phyloP scores from a whole-genome alignment of 2,329 filamentous ascomycete species.

The Aspergillus pseudotamarii region DNA sequence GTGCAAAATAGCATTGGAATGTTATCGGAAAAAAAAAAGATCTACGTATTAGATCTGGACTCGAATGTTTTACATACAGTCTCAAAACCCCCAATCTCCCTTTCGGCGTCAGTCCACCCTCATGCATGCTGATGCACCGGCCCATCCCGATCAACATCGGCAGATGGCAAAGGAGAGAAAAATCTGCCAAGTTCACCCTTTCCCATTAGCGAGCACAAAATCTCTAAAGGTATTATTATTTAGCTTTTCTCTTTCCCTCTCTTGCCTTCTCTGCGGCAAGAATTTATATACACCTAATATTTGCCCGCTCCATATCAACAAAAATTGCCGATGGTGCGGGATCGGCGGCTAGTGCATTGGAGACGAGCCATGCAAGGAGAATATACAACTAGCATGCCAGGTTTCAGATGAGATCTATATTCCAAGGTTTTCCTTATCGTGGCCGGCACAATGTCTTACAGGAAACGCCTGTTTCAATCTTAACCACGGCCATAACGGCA shows the following conservation, averaged over 20 bases:
- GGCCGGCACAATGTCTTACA: neutral
- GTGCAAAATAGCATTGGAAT: neutral
- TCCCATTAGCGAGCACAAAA: too few species aligned
- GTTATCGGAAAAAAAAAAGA: neutral
- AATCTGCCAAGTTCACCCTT: neutral
- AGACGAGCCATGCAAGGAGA: neutral
- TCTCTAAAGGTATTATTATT: too few species aligned
- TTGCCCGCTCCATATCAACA: neutral
- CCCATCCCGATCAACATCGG: conserved; percentile 1
- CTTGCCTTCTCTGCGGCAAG: neutral
- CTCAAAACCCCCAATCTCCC: neutral
- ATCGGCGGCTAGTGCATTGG: neutral
- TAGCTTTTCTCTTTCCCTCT: neutral
- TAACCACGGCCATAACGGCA: neutral
- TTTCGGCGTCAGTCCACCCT: neutral
- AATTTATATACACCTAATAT: neutral
- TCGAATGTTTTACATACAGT: neutral
- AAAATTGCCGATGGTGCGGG: neutral
- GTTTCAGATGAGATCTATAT: neutral
- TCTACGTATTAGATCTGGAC: neutral
- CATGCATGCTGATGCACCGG: conserved; percentile 2
- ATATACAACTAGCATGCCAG: neutral
- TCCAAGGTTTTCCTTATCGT: neutral
- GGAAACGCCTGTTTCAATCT: neutral
- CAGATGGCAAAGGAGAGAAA: neutral